Evolutionary conservation across 1,284 basidiomycete genomes (phyloP), one percentile per base, ranked within the genome.

Genomic region (Bjerkandera adusta): DNA sequence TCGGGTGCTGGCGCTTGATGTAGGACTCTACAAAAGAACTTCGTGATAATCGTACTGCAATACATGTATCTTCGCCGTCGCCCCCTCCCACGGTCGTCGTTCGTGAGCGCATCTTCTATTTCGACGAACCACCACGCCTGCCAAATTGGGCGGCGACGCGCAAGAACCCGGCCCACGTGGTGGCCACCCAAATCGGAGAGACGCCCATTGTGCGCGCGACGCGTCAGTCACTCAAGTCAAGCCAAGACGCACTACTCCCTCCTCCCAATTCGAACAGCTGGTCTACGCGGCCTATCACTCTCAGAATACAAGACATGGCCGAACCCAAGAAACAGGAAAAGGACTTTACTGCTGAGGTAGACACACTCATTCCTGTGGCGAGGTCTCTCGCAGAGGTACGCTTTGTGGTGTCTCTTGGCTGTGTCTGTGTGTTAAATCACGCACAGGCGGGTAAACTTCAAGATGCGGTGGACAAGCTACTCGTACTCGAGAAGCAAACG

Each of bases 401-500:
- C 57, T 40, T 43, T n/a, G n/a, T n/a, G n/a, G n/a, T n/a, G n/a
- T n/a, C n/a, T n/a, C n/a, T n/a, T n/a, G 45, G 18, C 34, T 39
- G 15, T 10, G 26, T 43, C 15, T 22, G 24, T 44, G 45, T 48
- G 26, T 34, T n/a, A n/a, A n/a, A n/a, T n/a, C n/a, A n/a, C n/a
- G n/a, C n/a, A 33, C 24, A 89, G 86, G 68, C 81, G 47, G 91
- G 89, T 35, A 85, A 86, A 66, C 75, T 95, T 35, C 78, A 87
- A 60, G 86, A 92, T 34, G 92, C 89, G 11, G 71, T 98, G 15
- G 97, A 99, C 68, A 92, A 91, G 69, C 81, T 99, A 45, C 78
- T 93, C 48, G 71, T 73, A 3, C 74, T 99, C 1, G 97, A 99
- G 71, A 99, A 99, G 70, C 94, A 97, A 67, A 88, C 96, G 4